These are phyloP conservation scores for Aspergillus fumigatus DNA, from an alignment of 2,329 filamentous ascomycete genomes.

Conservation along the genomic window DNA sequence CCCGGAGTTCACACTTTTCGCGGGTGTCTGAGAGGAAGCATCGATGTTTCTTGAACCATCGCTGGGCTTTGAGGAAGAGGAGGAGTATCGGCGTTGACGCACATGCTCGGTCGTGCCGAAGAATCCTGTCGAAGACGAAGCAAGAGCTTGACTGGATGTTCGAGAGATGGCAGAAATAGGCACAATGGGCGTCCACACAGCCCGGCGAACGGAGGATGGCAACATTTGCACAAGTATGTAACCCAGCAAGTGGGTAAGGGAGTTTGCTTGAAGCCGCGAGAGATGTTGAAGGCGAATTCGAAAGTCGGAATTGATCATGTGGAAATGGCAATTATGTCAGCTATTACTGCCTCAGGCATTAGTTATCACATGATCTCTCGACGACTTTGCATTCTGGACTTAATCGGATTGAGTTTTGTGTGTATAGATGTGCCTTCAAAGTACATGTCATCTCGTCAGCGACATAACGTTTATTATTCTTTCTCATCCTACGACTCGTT, in stretches of 20 bases:
- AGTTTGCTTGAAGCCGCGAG: slow-evolving; percentile 21
- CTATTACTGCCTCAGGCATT: slow-evolving; percentile 16
- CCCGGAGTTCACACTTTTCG: slow-evolving; percentile 35
- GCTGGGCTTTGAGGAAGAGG: slow-evolving; percentile 46
- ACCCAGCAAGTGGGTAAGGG: slow-evolving; percentile 23
- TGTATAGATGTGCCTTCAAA: too few species aligned
- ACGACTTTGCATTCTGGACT: too few species aligned
- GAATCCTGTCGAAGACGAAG: slow-evolving; percentile 27
- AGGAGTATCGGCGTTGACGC: slow-evolving; percentile 46
- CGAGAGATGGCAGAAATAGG: slow-evolving; percentile 31
- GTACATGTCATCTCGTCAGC: too few species aligned
- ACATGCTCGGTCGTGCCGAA: slow-evolving; percentile 30
- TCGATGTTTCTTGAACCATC: slow-evolving; percentile 42
- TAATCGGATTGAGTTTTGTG: too few species aligned
- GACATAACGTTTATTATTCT: too few species aligned
- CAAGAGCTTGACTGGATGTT: slow-evolving; percentile 26
- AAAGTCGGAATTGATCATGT: slow-evolving; percentile 33
- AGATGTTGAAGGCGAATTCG: slow-evolving; percentile 32
- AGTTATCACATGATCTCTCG: background rate
- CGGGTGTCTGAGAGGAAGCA: slow-evolving; percentile 34
- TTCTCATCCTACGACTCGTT: too few species aligned
- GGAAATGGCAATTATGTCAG: slow-evolving; percentile 24
- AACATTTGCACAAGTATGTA: slow-evolving; percentile 34
- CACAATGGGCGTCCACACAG: slow-evolving; percentile 36
- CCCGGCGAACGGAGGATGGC: slow-evolving; percentile 44